These are phyloP conservation scores for Aspergillus tanneri DNA, from an alignment of 2,329 filamentous ascomycete genomes.

Conservation along the genomic window DNA sequence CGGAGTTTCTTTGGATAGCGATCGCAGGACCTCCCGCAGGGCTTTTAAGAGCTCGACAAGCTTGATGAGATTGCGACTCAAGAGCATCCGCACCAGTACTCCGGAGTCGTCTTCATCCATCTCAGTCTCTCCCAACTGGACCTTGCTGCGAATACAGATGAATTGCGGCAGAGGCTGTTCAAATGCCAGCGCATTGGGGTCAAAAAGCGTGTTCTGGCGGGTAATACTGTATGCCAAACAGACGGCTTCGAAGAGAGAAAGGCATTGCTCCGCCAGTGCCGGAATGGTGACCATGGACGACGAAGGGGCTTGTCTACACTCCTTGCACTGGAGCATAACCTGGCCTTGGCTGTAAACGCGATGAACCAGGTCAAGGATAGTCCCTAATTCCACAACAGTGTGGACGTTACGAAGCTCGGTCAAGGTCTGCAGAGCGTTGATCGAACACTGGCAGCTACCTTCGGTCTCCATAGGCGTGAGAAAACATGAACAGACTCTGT, in stretches of 20 bases:
- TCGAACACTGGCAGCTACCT: slow-evolving; percentile 25
- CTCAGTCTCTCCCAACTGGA: slow-evolving; percentile 27
- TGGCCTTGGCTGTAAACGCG: slow-evolving; percentile 25
- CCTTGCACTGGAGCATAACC: slow-evolving; percentile 23
- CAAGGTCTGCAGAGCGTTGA: slow-evolving; percentile 23
- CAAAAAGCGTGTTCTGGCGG: slow-evolving; percentile 24
- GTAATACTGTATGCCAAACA: slow-evolving; percentile 28
- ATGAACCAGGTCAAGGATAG: slow-evolving; percentile 23
- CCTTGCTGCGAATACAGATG: slow-evolving; percentile 29
- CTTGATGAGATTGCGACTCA: slow-evolving; percentile 22
- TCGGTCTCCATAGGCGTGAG: slow-evolving; percentile 16
- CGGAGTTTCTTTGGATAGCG: slow-evolving; percentile 14
- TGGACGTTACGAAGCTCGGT: slow-evolving; percentile 25
- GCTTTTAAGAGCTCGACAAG: slow-evolving; percentile 25
- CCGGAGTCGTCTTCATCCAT: slow-evolving; percentile 26
- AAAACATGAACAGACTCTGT: background rate
- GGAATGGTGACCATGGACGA: slow-evolving; percentile 40
- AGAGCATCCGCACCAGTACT: slow-evolving; percentile 25
- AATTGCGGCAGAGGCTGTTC: slow-evolving; percentile 23
- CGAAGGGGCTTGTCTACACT: slow-evolving; percentile 21
- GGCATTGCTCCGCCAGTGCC: slow-evolving; percentile 37
- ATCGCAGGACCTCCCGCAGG: slow-evolving; percentile 16
- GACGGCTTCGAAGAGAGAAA: slow-evolving; percentile 28
- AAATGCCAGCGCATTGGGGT: slow-evolving; percentile 21
- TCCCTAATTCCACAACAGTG: slow-evolving; percentile 29